These are phyloP conservation scores for Xylaria sp. DNA, from an alignment of 2,329 filamentous ascomycete species.

Conservation along the genomic window DNA sequence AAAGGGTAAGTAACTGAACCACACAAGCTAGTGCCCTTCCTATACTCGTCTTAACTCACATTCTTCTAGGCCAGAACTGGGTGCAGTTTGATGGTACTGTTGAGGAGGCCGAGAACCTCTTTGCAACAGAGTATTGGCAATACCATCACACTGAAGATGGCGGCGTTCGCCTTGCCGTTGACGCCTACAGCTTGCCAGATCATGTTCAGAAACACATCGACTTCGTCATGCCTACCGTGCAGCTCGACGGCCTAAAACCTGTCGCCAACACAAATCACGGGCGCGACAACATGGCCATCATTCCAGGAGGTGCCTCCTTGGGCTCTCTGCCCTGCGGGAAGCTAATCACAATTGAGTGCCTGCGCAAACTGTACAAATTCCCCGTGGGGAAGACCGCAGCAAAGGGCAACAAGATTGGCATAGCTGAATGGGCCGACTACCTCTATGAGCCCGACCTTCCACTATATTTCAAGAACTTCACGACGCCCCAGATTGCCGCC, in stretches of 20 bases:
- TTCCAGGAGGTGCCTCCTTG: constrained; percentile 33
- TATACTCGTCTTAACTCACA: constrained; percentile 2
- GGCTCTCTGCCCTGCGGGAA: constrained; percentile 35
- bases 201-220: constrained; percentile 54
- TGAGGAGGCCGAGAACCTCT: constrained; percentile 62
- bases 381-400: constrained; percentile 33
- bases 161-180: constrained; percentile 54
- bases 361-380: constrained; percentile 40
- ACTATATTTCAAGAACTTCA: constrained; percentile 41
- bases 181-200: constrained; percentile 55
- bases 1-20: constrained; percentile 48
- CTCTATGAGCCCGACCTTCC: constrained; percentile 39
- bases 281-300: constrained; percentile 15
- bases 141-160: constrained; percentile 44
- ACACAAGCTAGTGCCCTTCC: background rate
- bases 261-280: constrained; percentile 34
- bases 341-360: constrained; percentile 40
- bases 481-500: constrained; percentile 34
- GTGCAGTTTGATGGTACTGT: constrained; percentile 65
- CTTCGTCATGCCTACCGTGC: constrained; percentile 56
- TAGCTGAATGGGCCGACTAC: constrained; percentile 42
- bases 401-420: constrained; percentile 35
- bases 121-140: constrained; percentile 63
- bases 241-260: constrained; percentile 48
- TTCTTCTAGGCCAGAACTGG: constrained; percentile 57